Evolutionary conservation across 768 basidiomycete species (phyloP).

Genomic region (Suillus discolor): DNA sequence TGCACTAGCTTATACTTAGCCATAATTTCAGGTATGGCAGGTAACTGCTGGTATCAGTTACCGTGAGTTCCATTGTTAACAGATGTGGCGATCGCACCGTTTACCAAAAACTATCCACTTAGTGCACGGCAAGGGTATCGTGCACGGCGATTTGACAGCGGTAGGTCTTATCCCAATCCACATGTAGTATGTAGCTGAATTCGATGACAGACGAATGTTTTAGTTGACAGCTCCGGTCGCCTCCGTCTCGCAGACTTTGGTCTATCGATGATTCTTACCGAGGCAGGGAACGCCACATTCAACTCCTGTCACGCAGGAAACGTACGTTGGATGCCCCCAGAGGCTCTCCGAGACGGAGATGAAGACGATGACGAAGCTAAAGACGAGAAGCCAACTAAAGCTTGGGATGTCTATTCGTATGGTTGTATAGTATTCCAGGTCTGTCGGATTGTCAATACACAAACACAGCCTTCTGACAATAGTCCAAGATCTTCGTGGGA

Average conservation of each 20-base stretch:
- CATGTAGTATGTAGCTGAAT: background rate
- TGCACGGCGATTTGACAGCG: slow-evolving; percentile 50
- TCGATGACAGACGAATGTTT: slow-evolving; percentile 33
- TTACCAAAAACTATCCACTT: background rate
- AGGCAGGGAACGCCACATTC: slow-evolving; percentile 32
- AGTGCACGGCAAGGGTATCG: slow-evolving; percentile 27
- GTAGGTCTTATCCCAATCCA: slow-evolving; percentile 23
- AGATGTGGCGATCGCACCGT: too few species aligned
- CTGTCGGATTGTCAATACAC: background rate
- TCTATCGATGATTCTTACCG: slow-evolving; percentile 32
- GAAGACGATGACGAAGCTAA: background rate
- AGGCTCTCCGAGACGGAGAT: slow-evolving; percentile 9
- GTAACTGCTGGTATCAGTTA: slow-evolving; percentile 24
- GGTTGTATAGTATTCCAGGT: slow-evolving; percentile 1
- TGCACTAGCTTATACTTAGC: background rate
- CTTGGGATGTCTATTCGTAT: slow-evolving; percentile 6
- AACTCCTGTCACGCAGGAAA: slow-evolving; percentile 12
- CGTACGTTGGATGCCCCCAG: slow-evolving; percentile 19
- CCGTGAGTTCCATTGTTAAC: slow-evolving; percentile 8
- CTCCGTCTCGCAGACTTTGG: slow-evolving; percentile 42
- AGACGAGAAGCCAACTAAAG: slow-evolving; percentile 18
- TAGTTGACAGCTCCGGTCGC: slow-evolving; percentile 34
- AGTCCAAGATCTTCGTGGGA: slow-evolving; percentile 25
- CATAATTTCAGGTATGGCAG: slow-evolving; percentile 5
- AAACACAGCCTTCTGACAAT: background rate